These are phyloP conservation scores for Solanum paucissectum DNA, from an alignment of 257 asterid species.

Conservation along the genomic window DNA sequence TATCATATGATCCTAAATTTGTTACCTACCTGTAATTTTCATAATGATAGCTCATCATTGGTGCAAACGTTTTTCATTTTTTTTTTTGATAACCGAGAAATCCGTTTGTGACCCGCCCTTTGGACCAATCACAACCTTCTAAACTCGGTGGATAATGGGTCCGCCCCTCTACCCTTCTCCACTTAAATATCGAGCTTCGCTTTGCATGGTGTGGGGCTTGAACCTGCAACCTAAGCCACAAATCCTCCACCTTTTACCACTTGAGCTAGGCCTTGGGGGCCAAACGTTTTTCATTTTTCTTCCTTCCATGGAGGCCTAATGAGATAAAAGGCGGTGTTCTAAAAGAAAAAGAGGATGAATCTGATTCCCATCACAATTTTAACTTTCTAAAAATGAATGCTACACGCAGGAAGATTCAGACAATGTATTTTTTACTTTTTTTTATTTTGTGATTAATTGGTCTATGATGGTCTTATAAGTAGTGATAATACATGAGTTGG, in stretches of 20 bases:
- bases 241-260: too few species aligned
- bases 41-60: background rate
- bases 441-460: background rate
- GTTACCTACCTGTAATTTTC: background rate
- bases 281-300: background rate
- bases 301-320: background rate
- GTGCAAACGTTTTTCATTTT: background rate
- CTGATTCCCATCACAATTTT: background rate
- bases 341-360: background rate
- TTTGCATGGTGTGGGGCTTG: too few species aligned
- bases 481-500: background rate
- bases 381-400: background rate
- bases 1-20: background rate
- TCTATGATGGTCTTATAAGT: background rate
- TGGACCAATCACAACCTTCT: too few species aligned
- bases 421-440: background rate
- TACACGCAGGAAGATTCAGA: background rate
- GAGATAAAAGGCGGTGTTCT: background rate
- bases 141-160: too few species aligned
- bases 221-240: too few species aligned
- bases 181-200: too few species aligned
- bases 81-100: too few species aligned
- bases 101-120: too few species aligned
- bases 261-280: too few species aligned
- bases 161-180: too few species aligned